Base-by-base conservation (phyloP, 805 yeast genomes). In the Maudiozyma turicensis region DNA sequence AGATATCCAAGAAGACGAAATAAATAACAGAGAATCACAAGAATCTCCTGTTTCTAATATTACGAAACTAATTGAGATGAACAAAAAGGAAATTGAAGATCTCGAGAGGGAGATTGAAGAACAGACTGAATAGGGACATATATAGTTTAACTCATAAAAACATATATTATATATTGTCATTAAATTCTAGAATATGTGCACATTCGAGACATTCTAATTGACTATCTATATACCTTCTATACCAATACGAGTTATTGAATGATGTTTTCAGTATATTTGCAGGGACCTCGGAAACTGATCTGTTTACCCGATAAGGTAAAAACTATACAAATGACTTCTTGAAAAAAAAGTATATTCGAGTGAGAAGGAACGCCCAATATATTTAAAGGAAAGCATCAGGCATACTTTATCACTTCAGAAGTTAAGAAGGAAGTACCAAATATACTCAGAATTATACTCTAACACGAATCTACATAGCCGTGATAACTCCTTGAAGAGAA, bases 61-160 rank as follows among this genome's bases (percentile, higher is more conserved):
- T 8, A 69, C 68, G 28, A 74, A 70, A 38, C 52, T 72, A 46
- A 74, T 80, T 1, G 62, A 54, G 5, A 61, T 61, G 37, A 82
- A 76, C 52, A 77, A 74, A 53, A 64, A 59, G 15, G 80, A 75
- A 54, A 72, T 80, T 8, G 60, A 53, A 43, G 59, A 58, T 20
- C 59, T 80, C 37, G 77, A 78, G 50, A 54, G 51, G 15, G 66
- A 72, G 46, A 53, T 77, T 6, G 48, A 39, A 20, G 41, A 41
- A 20, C 26, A 20, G 26, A 20, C 26, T 20, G 26, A 20, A 20
- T 20, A 20, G 26, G 4, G 2, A 20, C 26, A 20, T 20, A 20
- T 20, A 20, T 20, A 20, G 26, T 20, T 20, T 34, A 34, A 34
- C 4, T 34, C 4, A 34, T 34, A 20, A 20, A 20, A 20, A 20